Evolutionary conservation across 176 grass and related monocot genomes (phyloP).

Genomic region (Aegilops tauschii): DNA sequence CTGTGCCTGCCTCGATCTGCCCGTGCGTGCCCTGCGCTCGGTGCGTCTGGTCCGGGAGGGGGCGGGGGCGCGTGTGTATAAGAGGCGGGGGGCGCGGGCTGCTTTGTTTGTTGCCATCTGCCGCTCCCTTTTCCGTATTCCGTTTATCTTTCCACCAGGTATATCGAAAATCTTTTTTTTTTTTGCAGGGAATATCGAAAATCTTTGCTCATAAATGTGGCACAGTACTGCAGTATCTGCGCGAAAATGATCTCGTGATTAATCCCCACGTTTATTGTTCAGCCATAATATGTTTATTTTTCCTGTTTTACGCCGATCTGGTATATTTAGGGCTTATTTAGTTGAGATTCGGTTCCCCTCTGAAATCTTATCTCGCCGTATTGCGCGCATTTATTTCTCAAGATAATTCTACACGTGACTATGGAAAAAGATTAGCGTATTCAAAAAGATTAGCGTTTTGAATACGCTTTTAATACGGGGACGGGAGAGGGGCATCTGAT

Average conservation of each 20-base stretch:
- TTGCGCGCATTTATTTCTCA: too few species aligned
- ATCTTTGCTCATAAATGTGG: not conserved
- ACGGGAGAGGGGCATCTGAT: slow-evolving; percentile 3
- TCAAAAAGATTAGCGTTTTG: too few species aligned
- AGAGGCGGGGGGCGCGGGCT: not conserved
- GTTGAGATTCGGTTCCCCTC: too few species aligned
- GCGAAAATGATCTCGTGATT: not conserved
- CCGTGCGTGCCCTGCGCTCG: not conserved
- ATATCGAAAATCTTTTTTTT: not conserved
- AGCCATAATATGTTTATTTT: not conserved
- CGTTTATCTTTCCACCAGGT: not conserved
- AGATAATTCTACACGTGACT: too few species aligned
- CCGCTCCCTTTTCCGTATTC: not conserved
- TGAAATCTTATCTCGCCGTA: too few species aligned
- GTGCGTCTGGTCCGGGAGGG: not conserved
- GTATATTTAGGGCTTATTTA: too few species aligned
- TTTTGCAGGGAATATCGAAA: not conserved
- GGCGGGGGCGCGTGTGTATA: not conserved
- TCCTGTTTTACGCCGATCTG: not conserved
- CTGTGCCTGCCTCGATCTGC: not conserved
- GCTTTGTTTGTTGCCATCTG: not conserved
- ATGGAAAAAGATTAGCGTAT: too few species aligned
- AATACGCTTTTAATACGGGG: not conserved
- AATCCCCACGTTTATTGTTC: not conserved
- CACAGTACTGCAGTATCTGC: not conserved